Conservation (phyloP, 306 rosid species). For the Delonix regia region DNA sequence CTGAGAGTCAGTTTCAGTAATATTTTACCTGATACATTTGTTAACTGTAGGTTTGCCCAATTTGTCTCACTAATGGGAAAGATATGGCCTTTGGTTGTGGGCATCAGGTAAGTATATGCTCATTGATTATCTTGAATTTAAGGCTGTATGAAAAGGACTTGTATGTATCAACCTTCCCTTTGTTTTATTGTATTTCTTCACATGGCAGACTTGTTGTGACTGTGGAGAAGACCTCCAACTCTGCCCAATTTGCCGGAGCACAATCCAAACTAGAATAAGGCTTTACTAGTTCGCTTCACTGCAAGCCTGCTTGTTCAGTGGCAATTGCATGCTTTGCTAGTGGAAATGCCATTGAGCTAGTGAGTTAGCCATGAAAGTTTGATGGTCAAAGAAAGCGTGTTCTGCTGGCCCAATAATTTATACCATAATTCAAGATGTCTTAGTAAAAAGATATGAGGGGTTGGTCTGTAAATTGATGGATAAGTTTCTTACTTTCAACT, state of each 20-base stretch:
- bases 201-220: constrained; percentile 75
- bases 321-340: not conserved
- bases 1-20: not conserved
- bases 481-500: not conserved
- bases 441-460: constrained; percentile 11
- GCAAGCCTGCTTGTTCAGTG: constrained; percentile 20
- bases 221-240: constrained; percentile 71
- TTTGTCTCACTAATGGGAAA: constrained; percentile 69
- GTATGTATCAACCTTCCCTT: not conserved
- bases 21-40: constrained; percentile 22
- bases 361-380: constrained; percentile 16
- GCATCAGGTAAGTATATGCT: constrained; percentile 68
- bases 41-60: constrained; percentile 71
- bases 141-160: not conserved
- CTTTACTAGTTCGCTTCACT: constrained; percentile 53
- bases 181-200: not conserved
- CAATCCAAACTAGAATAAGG: constrained; percentile 67
- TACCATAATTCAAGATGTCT: not conserved
- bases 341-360: not conserved
- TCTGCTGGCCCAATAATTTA: not conserved
- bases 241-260: constrained; percentile 83
- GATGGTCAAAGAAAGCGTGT: constrained; percentile 2
- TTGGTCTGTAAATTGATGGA: constrained; percentile 11
- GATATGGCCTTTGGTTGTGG: constrained; percentile 93
- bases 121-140: constrained; percentile 14